phyloP scores from a whole-genome alignment of 2,329 filamentous ascomycete species.

The Colletotrichum sp. region DNA sequence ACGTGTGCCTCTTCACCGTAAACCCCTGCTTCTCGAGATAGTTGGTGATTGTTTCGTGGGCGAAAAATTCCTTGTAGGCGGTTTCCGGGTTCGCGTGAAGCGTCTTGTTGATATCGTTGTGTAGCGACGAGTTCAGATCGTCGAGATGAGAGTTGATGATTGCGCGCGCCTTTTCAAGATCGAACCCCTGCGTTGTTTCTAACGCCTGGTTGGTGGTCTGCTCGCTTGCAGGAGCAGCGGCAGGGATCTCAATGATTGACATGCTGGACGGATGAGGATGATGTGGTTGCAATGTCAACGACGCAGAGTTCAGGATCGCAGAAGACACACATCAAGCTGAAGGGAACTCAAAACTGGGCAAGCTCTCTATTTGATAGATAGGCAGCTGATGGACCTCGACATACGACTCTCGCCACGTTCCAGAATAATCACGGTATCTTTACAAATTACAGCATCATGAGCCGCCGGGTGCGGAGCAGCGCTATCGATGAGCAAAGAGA shows the following conservation, averaged over 20 bases:
- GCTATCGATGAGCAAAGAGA: not conserved
- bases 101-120: conserved; percentile 22
- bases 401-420: not conserved
- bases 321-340: not conserved
- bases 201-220: not conserved
- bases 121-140: conserved; percentile 19
- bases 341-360: not conserved
- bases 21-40: conserved; percentile 50
- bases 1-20: conserved; percentile 50
- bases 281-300: not conserved
- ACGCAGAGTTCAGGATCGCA: not conserved
- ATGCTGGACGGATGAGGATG: not conserved
- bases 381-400: not conserved
- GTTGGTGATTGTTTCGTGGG: conserved; percentile 53
- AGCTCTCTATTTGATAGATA: not conserved
- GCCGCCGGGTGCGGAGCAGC: not conserved
- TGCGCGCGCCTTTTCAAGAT: conserved; percentile 22
- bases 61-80: conserved; percentile 54
- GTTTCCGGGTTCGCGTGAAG: conserved; percentile 54
- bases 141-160: conserved; percentile 25
- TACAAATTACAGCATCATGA: not conserved
- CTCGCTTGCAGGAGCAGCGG: not conserved
- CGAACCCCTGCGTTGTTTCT: not conserved
- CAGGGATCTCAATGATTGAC: not conserved
- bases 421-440: not conserved